Conservation (phyloP, 2,329 filamentous ascomycete species). For the Zasmidium citrigriseum region DNA sequence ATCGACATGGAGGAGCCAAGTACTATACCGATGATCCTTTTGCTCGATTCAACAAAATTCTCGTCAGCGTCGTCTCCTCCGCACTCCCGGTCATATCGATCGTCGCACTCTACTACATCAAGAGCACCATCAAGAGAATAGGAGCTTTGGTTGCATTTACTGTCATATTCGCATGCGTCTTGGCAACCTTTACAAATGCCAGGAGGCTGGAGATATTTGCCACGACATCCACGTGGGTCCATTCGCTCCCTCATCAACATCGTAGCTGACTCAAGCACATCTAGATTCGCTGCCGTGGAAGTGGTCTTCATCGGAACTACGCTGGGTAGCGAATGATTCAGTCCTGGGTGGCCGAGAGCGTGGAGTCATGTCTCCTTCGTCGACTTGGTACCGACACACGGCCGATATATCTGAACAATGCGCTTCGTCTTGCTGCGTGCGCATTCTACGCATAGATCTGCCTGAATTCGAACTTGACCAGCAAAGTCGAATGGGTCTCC, state of each 20-base stretch:
- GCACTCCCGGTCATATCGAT: background rate
- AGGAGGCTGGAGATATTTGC: background rate
- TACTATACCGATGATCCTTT: too few species aligned
- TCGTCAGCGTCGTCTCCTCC: background rate
- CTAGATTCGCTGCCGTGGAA: too few species aligned
- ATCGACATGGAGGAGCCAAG: too few species aligned
- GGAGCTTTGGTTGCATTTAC: background rate
- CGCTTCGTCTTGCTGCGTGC: too few species aligned
- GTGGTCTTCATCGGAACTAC: too few species aligned
- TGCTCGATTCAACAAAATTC: background rate
- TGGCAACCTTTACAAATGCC: background rate
- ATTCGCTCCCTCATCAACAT: too few species aligned
- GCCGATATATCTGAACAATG: too few species aligned
- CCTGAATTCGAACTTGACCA: constrained; percentile 62
- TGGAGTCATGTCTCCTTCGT: too few species aligned
- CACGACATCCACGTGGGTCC: background rate
- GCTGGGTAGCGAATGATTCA: too few species aligned
- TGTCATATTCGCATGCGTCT: background rate
- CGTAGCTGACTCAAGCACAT: background rate
- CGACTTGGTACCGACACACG: too few species aligned
- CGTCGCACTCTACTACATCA: background rate
- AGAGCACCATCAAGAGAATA: background rate
- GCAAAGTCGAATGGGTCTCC: constrained; percentile 63
- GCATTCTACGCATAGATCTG: constrained; percentile 33
- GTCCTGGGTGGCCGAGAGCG: too few species aligned